Evolutionary conservation across 169 alveolate genomes (phyloP).

Genomic region (Cryptosporidium ubiquitum): DNA sequence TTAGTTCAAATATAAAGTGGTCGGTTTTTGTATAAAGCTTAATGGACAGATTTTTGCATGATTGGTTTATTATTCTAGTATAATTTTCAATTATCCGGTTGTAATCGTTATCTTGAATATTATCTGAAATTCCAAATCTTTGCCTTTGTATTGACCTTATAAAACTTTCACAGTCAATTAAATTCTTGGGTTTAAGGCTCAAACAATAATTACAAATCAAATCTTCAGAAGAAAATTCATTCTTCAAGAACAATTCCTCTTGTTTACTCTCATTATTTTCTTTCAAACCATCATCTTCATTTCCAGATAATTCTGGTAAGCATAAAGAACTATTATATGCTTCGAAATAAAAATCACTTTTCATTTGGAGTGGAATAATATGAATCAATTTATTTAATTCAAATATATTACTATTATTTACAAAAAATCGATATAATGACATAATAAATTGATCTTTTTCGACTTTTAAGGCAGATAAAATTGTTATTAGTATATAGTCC

Average conservation of each 20-base stretch:
- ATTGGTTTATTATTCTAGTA: slow-evolving; percentile 19
- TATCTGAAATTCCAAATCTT: slow-evolving; percentile 16
- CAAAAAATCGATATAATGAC: background rate
- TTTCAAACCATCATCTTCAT: background rate
- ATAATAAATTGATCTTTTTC: background rate
- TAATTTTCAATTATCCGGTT: background rate
- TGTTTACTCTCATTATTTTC: background rate
- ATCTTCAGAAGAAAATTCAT: background rate
- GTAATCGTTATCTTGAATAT: background rate
- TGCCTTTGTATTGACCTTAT: background rate
- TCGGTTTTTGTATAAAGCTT: slow-evolving; percentile 65
- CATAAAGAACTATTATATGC: background rate
- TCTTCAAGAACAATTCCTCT: background rate
- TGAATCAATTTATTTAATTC: slow-evolving; percentile 21
- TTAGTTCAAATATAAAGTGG: slow-evolving; percentile 75
- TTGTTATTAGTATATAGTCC: slow-evolving; percentile 26
- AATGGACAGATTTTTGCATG: slow-evolving; percentile 66
- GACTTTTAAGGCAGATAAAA: background rate
- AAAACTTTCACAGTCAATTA: background rate
- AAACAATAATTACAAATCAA: background rate
- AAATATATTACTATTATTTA: background rate
- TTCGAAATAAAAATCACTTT: background rate
- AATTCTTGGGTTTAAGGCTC: background rate
- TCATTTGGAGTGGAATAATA: background rate
- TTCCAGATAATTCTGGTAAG: background rate